Evolutionary conservation across 805 yeast genomes (phyloP), one percentile per base, ranked within the genome.

Genomic region (Tetrapisispora namnaoensis): DNA sequence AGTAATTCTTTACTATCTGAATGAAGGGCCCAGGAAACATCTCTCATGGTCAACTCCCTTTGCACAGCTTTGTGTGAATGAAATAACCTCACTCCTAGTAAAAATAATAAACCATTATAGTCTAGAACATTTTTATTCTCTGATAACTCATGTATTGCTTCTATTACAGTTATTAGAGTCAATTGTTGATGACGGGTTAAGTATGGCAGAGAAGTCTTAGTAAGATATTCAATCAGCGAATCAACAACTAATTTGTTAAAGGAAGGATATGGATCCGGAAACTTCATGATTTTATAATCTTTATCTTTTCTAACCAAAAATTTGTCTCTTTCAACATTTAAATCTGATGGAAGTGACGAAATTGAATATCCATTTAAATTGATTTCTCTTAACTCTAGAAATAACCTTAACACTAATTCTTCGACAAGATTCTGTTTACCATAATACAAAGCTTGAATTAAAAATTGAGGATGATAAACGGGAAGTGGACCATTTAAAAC

Each of bases 151-250:
- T 73, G 70, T 24, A 86, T 69, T 1, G 89, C 82, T 44, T 78
- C 81, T 6, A 87, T 71, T 2, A 87, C 79, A 16, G 86, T 78
- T 1, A 83, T 72, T 27, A 90, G 72, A 0, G 96, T 88, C 28
- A 83, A 80, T 60, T 90, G 98, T 63, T 90, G 96, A 67, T 90
- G 97, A 51, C 96, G 79, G 0, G 96, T 88, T 28, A 90, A 63
- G 52, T 82, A 82, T 0, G 96, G 96, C 27, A 90, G 68, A 1
- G 91, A 73, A 5, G 77, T 70, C 51, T 76, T 79, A 39, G 79
- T 78, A 46, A 90, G 69, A 51, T 78, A 78, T 21, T 82, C 84
- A 16, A 72, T 67, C 21, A 90, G 67, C 2, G 76, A 62, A 1
- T 68, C 72, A 3, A 78, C 72, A 18, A 79, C 71, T 2, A 62